A percentile compares a stretch with the other conserved stretches of the same genome.
Evolutionary conservation across 768 basidiomycete genomes (phyloP).

Genomic region (Sarcodon sp.): DNA sequence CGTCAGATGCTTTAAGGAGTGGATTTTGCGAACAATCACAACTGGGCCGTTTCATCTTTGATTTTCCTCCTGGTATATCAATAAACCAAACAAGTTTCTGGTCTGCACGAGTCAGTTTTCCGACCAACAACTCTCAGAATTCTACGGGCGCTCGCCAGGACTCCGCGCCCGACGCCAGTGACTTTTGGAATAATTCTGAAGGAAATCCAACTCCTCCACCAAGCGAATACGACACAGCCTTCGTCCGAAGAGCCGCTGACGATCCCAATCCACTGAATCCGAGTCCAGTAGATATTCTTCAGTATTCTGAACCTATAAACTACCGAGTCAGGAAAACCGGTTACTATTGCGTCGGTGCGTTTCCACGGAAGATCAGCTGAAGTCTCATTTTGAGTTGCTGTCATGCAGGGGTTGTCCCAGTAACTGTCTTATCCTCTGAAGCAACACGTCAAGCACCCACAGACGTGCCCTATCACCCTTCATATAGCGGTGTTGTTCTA

Average conservation of each 20-base stretch:
- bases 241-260: conserved; percentile 21
- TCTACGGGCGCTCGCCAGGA: conserved; percentile 6
- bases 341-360: conserved; percentile 90
- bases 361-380: too few species aligned
- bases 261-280: conserved; percentile 24
- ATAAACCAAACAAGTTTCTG: conserved; percentile 76
- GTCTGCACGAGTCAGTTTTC: conserved; percentile 67
- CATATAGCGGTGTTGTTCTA: conserved; percentile 65
- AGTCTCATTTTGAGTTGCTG: background rate
- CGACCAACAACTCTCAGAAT: conserved; percentile 10
- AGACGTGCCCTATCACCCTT: conserved; percentile 55
- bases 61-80: conserved; percentile 47
- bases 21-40: conserved; percentile 58
- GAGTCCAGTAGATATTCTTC: conserved; percentile 34
- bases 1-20: conserved; percentile 58
- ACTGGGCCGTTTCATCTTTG: conserved; percentile 85
- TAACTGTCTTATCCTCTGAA: conserved; percentile 51
- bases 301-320: conserved; percentile 61
- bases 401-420: conserved; percentile 66
- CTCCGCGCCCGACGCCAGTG: conserved; percentile 7
- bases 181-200: conserved; percentile 46
- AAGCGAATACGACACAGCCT: conserved; percentile 35
- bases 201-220: conserved; percentile 45
- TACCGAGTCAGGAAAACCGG: conserved; percentile 82
- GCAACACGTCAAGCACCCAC: conserved; percentile 24